These are phyloP conservation scores for Bipolaris cookei DNA, from an alignment of 2,329 filamentous ascomycete genomes.

Conservation along the genomic window DNA sequence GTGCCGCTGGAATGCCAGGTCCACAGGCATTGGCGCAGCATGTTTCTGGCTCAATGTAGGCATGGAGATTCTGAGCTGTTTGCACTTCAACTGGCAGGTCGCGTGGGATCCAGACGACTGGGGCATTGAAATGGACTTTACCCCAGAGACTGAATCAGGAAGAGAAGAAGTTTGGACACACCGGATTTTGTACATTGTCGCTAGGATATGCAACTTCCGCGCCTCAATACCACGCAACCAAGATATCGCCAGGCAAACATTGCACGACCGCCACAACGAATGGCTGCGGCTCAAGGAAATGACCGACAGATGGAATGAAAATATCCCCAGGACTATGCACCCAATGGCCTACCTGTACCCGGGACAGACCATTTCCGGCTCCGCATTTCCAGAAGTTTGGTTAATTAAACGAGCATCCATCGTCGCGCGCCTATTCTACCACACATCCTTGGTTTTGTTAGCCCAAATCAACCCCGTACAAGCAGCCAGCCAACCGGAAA, in stretches of 20 bases:
- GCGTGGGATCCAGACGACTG: slow-evolving; percentile 91
- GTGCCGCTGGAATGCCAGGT: slow-evolving; percentile 84
- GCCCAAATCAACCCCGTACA: slow-evolving; percentile 78
- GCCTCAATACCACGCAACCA: slow-evolving; percentile 69
- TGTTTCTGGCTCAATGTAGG: slow-evolving; percentile 95
- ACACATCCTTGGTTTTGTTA: slow-evolving; percentile 82
- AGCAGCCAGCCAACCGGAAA: slow-evolving; percentile 66
- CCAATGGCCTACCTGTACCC: slow-evolving; percentile 79
- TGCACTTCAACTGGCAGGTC: slow-evolving; percentile 85
- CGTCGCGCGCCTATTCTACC: slow-evolving; percentile 84
- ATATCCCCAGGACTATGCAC: slow-evolving; percentile 83
- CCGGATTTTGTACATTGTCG: slow-evolving; percentile 85
- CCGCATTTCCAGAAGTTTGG: slow-evolving; percentile 87
- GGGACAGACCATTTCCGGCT: slow-evolving; percentile 70
- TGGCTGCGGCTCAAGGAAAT: slow-evolving; percentile 82
- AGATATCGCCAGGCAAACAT: slow-evolving; percentile 63
- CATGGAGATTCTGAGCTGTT: slow-evolving; percentile 86
- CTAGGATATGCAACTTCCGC: slow-evolving; percentile 85
- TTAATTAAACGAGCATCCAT: slow-evolving; percentile 82
- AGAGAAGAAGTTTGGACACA: slow-evolving; percentile 87
- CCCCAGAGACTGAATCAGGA: slow-evolving; percentile 62
- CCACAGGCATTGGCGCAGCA: slow-evolving; percentile 78
- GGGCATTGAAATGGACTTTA: slow-evolving; percentile 81
- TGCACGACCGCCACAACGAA: slow-evolving; percentile 71
- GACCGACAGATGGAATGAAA: slow-evolving; percentile 81